phyloP scores from a whole-genome alignment of 768 basidiomycete species.

The Sarcodon sp. region DNA sequence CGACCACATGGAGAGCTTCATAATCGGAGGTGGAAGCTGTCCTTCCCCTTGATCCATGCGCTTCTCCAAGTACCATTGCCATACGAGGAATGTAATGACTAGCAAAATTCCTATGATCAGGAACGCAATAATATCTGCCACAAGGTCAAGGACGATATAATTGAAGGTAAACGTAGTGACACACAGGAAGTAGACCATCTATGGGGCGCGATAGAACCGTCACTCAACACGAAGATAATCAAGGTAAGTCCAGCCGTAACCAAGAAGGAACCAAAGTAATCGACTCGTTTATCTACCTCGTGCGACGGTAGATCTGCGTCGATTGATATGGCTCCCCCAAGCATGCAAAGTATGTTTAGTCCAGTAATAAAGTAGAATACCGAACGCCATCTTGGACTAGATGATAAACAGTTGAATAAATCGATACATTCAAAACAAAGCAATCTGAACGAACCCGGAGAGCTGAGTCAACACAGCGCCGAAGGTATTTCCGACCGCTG shows the following conservation, averaged over 20 bases:
- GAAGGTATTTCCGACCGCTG: constrained; percentile 50
- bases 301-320: constrained; percentile 34
- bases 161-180: constrained; percentile 16
- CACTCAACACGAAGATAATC: constrained; percentile 61
- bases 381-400: constrained; percentile 48
- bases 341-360: constrained; percentile 34
- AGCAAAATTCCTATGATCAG: constrained; percentile 50
- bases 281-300: constrained; percentile 32
- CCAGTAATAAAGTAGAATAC: constrained; percentile 49
- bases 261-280: constrained; percentile 67
- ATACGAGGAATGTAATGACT: constrained; percentile 41
- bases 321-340: constrained; percentile 46
- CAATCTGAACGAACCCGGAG: constrained; percentile 16
- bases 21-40: constrained; percentile 41
- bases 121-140: constrained; percentile 55
- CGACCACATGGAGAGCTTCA: constrained; percentile 50
- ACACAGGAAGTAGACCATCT: constrained; percentile 50
- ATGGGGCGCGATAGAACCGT: constrained; percentile 43
- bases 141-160: constrained; percentile 1
- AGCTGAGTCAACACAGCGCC: constrained; percentile 65
- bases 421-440: neutral
- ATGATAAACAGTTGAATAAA: neutral
- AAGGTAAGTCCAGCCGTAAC: constrained; percentile 55
- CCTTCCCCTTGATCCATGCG: constrained; percentile 4
- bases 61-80: constrained; percentile 52